Base-by-base conservation (phyloP, 129 eudicot species). In the Kitagawia praeruptora region DNA sequence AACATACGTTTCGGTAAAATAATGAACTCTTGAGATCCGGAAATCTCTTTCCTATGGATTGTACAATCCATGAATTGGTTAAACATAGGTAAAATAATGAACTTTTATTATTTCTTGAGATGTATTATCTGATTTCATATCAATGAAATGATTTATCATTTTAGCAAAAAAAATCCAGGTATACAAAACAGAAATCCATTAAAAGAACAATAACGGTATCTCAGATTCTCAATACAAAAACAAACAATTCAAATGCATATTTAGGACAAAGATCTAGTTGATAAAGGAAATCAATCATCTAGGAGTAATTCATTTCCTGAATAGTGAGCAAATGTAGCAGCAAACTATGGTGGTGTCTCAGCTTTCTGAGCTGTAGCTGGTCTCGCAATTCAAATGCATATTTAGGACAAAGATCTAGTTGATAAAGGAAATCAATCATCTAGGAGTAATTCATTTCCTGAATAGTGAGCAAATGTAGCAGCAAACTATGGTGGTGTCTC, bases 301-400 rank as follows among this genome's bases (percentile, higher is more conserved):
- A 25, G 37, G 34, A 61, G 37, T 25, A 25, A 44, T 44, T 46
- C 38, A 14, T 44, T 27, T 15, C 56, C 12, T 44, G 10, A 13
- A 74, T 8, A 44, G 53, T 0, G 19, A 6, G 4, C 5, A 41
- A 16, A 72, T 41, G 23, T 42, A n/a, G 77, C 58, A 75, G 47
- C 63, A 56, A 48, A 49, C 19, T 19, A 38, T 39, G 3, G 10
- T 41, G 74, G 44, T 49, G 51, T 56, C 61, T 90, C 87, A 86
- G 87, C 70, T 87, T 78, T 92, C 95, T 6, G 98, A 96, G 81
- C 90, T 83, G 84, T 71, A 85, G 45, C 92, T 88, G 10, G 92
- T 77, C 69, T 85, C 93, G 2, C 88, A 4, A 51, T 19, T 21
- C 63, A 54, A 54, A 58, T 58, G 67, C 31, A 23, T 61, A 61